These are phyloP conservation scores for Aspergillus novoparasiticus DNA, from an alignment of 2,329 filamentous ascomycete genomes.

Conservation along the genomic window DNA sequence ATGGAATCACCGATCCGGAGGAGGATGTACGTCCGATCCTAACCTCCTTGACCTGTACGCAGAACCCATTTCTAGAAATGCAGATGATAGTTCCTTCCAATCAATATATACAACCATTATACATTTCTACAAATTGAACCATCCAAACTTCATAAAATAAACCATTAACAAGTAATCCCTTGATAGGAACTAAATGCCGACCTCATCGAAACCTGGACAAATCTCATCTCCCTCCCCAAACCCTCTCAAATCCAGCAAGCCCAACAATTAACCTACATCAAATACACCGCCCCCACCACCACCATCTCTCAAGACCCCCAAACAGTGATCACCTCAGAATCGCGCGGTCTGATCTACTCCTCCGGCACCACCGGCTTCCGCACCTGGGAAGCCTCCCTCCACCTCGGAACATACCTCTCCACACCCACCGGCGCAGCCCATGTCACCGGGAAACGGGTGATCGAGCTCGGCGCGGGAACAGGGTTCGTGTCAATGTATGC, in stretches of 20 bases:
- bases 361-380: conserved; percentile 67
- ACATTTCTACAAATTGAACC: neutral
- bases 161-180: neutral
- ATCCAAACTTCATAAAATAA: neutral
- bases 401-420: conserved; percentile 63
- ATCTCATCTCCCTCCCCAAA: conserved; percentile 64
- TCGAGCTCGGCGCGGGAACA: conserved; percentile 69
- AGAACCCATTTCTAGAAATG: conserved; percentile 18
- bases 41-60: conserved; percentile 31
- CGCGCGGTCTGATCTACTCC: conserved; percentile 57
- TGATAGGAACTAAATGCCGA: conserved; percentile 79
- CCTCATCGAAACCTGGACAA: conserved; percentile 70
- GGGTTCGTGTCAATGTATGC: conserved; percentile 67
- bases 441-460: conserved; percentile 56
- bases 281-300: conserved; percentile 57
- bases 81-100: neutral
- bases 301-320: neutral
- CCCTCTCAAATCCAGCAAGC: conserved; percentile 67
- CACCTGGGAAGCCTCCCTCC: conserved; percentile 70
- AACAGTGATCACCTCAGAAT: conserved; percentile 52
- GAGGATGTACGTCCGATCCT: conserved; percentile 64
- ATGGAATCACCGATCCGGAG: conserved; percentile 77
- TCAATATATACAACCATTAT: neutral
- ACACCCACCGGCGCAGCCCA: conserved; percentile 46
- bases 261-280: conserved; percentile 74